Percentiles rank a stretch among this genome's conserved stretches.
These are phyloP conservation scores for Volvariella volvacea DNA, from an alignment of 1,284 basidiomycete genomes.

Conservation along the genomic window DNA sequence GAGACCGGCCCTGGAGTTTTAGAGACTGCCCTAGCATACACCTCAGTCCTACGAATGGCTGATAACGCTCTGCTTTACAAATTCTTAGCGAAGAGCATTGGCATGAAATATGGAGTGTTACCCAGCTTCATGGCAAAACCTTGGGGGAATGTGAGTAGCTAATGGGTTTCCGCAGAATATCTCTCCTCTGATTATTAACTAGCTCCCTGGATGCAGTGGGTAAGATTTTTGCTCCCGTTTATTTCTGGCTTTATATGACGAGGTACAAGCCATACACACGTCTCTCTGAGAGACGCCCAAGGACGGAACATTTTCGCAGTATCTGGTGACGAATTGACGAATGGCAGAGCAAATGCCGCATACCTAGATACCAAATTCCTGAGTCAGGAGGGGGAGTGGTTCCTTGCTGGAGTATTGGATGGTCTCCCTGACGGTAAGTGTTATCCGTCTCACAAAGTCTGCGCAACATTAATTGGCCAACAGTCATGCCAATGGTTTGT, in stretches of 20 bases:
- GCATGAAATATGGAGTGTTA: constrained; percentile 82
- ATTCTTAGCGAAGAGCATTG: constrained; percentile 85
- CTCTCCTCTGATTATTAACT: constrained; percentile 1
- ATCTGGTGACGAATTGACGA: constrained; percentile 48
- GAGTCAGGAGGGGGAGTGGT: constrained; percentile 83
- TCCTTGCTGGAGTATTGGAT: constrained; percentile 85
- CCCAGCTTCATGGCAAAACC: constrained; percentile 99
- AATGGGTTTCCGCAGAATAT: neutral
- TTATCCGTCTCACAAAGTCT: neutral
- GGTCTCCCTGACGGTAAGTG: constrained; percentile 81
- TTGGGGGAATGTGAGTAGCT: constrained; percentile 71
- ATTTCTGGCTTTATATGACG: neutral
- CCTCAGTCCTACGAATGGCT: constrained; percentile 79
- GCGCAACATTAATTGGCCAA: neutral
- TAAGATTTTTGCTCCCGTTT: constrained; percentile 21
- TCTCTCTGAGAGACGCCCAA: constrained; percentile 68
- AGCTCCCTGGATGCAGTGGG: constrained; percentile 92
- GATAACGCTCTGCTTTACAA: constrained; percentile 96
- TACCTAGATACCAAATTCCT: constrained; percentile 81
- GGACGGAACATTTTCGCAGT: constrained; percentile 82
- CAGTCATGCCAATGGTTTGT: constrained; percentile 50
- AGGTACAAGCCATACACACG: constrained; percentile 80
- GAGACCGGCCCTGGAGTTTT: constrained; percentile 93
- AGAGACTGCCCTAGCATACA: constrained; percentile 93
- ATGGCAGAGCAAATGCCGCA: constrained; percentile 62